phyloP scores from a whole-genome alignment of 1,284 basidiomycete species.

The Lentinula novae-zelandiae region DNA sequence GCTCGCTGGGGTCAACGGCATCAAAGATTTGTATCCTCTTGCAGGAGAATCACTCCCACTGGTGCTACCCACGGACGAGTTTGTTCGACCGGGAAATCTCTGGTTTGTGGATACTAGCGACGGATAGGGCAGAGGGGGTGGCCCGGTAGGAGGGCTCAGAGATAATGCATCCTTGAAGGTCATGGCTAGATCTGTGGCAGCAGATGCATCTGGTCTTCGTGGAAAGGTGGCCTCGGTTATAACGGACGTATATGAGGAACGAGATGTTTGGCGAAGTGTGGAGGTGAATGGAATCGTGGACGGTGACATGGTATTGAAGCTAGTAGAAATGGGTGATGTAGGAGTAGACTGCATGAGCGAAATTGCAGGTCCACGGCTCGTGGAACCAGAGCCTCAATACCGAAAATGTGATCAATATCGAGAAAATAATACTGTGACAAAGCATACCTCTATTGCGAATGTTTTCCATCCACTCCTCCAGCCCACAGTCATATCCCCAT shows the following conservation, averaged over 20 bases:
- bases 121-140: conserved; percentile 75
- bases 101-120: conserved; percentile 29
- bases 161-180: conserved; percentile 36
- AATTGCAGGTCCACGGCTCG: conserved; percentile 1
- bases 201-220: conserved; percentile 67
- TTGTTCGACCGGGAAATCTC: background rate
- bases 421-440: background rate
- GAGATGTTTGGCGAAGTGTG: conserved; percentile 62
- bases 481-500: conserved; percentile 71
- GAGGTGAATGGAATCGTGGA: conserved; percentile 27
- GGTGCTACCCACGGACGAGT: conserved; percentile 16
- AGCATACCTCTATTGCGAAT: conserved; percentile 30
- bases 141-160: conserved; percentile 44
- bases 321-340: conserved; percentile 20
- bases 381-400: conserved; percentile 2
- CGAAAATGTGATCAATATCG: background rate
- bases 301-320: background rate
- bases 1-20: conserved; percentile 29
- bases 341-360: conserved; percentile 2
- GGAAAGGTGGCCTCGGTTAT: conserved; percentile 78
- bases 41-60: conserved; percentile 22
- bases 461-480: conserved; percentile 71
- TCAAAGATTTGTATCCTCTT: conserved; percentile 16
- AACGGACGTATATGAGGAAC: conserved; percentile 47
- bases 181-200: conserved; percentile 67